These are phyloP conservation scores for Pseudozyma sp. DNA, from an alignment of 1,284 basidiomycete genomes.

Conservation along the genomic window DNA sequence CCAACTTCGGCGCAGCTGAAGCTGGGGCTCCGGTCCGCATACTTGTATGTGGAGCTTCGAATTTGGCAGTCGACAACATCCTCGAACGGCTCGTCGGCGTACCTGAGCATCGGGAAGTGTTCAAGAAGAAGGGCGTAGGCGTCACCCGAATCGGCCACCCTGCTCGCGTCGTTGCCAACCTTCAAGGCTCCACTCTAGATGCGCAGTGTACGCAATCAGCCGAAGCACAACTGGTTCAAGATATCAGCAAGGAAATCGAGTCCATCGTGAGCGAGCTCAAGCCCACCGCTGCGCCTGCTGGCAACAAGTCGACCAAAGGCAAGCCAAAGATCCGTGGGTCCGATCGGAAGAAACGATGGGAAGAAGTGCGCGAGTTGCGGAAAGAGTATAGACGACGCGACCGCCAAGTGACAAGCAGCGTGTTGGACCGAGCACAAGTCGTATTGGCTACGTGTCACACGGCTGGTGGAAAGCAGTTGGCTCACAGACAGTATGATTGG, in stretches of 20 bases:
- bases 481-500: conserved; percentile 77
- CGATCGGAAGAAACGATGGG: conserved; percentile 89
- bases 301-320: conserved; percentile 59
- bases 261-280: conserved; percentile 38
- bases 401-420: conserved; percentile 81
- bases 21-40: conserved; percentile 71
- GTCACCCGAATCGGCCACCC: conserved; percentile 74
- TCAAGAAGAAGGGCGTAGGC: conserved; percentile 40
- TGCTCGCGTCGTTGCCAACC: conserved; percentile 84
- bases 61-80: conserved; percentile 79
- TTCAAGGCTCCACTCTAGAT: conserved; percentile 86
- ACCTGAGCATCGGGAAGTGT: conserved; percentile 42
- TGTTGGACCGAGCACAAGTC: conserved; percentile 82
- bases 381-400: conserved; percentile 94
- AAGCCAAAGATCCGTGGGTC: conserved; percentile 75
- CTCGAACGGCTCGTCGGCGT: conserved; percentile 59
- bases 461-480: conserved; percentile 50
- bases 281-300: conserved; percentile 37
- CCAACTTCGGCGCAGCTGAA: conserved; percentile 34
- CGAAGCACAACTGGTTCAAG: conserved; percentile 59
- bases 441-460: conserved; percentile 94
- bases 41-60: conserved; percentile 89
- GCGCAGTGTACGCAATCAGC: conserved; percentile 75
- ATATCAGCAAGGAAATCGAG: conserved; percentile 58
- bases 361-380: conserved; percentile 86